Conservation (phyloP, 257 asterid genomes). For the Apocynum venetum region DNA sequence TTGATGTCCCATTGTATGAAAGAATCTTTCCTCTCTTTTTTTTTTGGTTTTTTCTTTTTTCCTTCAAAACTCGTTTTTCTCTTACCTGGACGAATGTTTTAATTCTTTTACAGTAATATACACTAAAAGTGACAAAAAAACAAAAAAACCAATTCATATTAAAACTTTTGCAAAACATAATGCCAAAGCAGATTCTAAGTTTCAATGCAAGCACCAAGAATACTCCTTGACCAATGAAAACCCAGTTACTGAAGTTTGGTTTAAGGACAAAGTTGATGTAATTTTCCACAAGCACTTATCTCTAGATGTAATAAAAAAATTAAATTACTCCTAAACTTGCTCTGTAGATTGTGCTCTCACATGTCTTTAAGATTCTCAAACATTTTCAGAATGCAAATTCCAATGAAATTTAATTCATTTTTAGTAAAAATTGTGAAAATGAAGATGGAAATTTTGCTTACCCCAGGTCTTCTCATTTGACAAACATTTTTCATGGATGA, state of each 20-base stretch:
- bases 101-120: neutral
- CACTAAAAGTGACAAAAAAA: neutral
- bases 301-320: neutral
- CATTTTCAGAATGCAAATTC: neutral
- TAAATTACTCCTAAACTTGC: neutral
- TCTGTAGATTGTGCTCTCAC: neutral
- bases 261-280: neutral
- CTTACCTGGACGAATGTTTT: neutral
- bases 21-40: neutral
- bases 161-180: neutral
- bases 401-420: neutral
- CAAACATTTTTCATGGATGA: slow-evolving; percentile 26
- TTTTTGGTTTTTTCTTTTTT: too few relatives aligned
- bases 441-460: slow-evolving; percentile 5
- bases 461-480: slow-evolving; percentile 28
- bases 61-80: neutral
- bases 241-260: neutral
- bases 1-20: neutral
- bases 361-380: neutral
- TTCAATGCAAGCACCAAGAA: neutral
- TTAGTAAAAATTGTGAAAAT: too few relatives aligned
- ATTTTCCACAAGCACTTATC: neutral
- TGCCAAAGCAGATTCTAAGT: neutral
- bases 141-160: neutral
- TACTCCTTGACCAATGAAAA: neutral